A percentile compares a stretch with the other conserved stretches of the same genome.
phyloP scores from a whole-genome alignment of 2,329 filamentous ascomycete species.

The Microcyclospora pomicola region DNA sequence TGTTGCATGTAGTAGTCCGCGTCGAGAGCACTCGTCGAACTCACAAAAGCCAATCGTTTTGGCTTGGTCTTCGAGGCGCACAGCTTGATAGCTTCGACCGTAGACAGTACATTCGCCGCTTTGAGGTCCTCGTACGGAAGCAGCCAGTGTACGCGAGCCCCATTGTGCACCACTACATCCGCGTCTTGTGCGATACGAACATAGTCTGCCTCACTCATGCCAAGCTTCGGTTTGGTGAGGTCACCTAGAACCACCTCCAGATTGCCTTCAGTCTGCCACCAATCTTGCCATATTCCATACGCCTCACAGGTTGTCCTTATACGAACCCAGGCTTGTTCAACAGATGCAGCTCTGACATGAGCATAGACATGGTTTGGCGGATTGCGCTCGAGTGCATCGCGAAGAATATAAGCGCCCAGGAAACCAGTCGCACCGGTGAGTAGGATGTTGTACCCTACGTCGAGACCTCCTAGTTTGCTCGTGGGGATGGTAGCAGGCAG shows the following conservation, averaged over 20 bases:
- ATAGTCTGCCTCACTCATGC: slow-evolving; percentile 55
- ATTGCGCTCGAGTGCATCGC: slow-evolving; percentile 53
- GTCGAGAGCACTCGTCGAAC: slow-evolving; percentile 71
- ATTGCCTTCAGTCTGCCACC: slow-evolving; percentile 44
- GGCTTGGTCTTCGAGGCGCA: slow-evolving; percentile 57
- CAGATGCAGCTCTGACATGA: slow-evolving; percentile 57
- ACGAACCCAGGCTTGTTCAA: slow-evolving; percentile 47
- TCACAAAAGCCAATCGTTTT: slow-evolving; percentile 71
- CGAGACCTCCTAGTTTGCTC: slow-evolving; percentile 5
- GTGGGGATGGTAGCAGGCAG: slow-evolving; percentile 31
- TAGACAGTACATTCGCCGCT: slow-evolving; percentile 66
- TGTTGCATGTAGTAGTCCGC: slow-evolving; percentile 66
- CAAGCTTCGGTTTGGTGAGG: slow-evolving; percentile 57
- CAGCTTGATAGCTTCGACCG: slow-evolving; percentile 60
- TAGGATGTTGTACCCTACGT: slow-evolving; percentile 41
- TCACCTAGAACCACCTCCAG: slow-evolving; percentile 60
- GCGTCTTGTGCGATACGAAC: slow-evolving; percentile 48
- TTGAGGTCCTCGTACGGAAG: slow-evolving; percentile 59
- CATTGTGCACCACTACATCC: slow-evolving; percentile 65
- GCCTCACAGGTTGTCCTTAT: slow-evolving; percentile 54
- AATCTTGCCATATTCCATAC: slow-evolving; percentile 65
- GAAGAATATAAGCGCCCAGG: slow-evolving; percentile 66
- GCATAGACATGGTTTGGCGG: slow-evolving; percentile 49
- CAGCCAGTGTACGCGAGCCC: slow-evolving; percentile 68
- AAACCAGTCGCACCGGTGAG: slow-evolving; percentile 86